A percentile compares a stretch with the other conserved stretches of the same genome.
phyloP scores from a whole-genome alignment of 257 asterid species.

The Scutellaria galericulata region DNA sequence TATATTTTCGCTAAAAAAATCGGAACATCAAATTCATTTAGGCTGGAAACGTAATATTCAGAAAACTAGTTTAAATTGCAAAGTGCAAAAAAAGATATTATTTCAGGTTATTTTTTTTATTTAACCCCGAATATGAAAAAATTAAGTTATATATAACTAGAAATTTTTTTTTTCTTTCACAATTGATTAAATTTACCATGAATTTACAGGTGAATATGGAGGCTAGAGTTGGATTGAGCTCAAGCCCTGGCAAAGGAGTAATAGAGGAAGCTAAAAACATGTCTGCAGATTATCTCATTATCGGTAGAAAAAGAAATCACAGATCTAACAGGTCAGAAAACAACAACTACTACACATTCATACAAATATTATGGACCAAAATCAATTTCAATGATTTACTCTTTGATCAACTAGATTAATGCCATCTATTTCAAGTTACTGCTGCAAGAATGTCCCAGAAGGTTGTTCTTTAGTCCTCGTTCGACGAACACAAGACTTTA shows the following conservation, averaged over 20 bases:
- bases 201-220: slow-evolving; percentile 67
- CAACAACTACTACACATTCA: slow-evolving; percentile 16
- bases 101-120: too few relatives aligned
- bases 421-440: slow-evolving; percentile 47
- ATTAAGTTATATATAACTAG: too few relatives aligned
- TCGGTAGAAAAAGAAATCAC: slow-evolving; percentile 49
- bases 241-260: slow-evolving; percentile 61
- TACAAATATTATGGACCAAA: slow-evolving; percentile 33
- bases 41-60: too few relatives aligned
- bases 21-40: too few relatives aligned
- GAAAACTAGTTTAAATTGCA: too few relatives aligned
- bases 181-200: not conserved
- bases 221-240: slow-evolving; percentile 69
- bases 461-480: slow-evolving; percentile 65
- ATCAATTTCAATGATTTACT: slow-evolving; percentile 19
- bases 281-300: slow-evolving; percentile 65
- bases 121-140: too few relatives aligned
- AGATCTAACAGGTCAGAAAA: slow-evolving; percentile 54
- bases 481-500: slow-evolving; percentile 36
- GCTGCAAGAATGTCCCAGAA: slow-evolving; percentile 62
- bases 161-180: not conserved
- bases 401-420: slow-evolving; percentile 46
- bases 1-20: too few relatives aligned
- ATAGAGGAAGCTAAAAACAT: slow-evolving; percentile 59
- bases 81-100: too few relatives aligned